phyloP scores from a whole-genome alignment of 2,329 filamentous ascomycete genomes.

The Aspergillus japonicus region DNA sequence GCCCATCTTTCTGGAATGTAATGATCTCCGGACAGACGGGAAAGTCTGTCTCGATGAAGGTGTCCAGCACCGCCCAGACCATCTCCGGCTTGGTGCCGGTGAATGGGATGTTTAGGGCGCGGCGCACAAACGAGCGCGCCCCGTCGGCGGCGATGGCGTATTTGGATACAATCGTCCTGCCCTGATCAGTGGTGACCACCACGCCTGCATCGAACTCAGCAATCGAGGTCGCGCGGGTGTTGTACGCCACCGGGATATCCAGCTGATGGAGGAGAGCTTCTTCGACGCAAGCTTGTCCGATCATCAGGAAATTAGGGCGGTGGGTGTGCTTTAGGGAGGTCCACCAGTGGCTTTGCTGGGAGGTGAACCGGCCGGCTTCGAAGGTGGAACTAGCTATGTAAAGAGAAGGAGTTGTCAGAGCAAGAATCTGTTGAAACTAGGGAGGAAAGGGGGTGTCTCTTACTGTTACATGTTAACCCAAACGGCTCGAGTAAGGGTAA shows the following conservation, averaged over 20 bases:
- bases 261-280: not conserved
- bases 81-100: slow-evolving; percentile 8
- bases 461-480: too few species aligned
- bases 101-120: slow-evolving; percentile 2
- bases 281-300: slow-evolving; percentile 5
- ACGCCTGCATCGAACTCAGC: too few species aligned
- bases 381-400: slow-evolving; percentile 6
- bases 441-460: too few species aligned
- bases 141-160: slow-evolving; percentile 6
- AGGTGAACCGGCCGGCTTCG: slow-evolving; percentile 7
- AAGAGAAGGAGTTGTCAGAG: too few species aligned
- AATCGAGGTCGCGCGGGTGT: too few species aligned
- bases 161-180: not conserved
- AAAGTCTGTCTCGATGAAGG: too few species aligned
- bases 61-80: slow-evolving; percentile 2
- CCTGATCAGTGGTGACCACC: not conserved
- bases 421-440: too few species aligned
- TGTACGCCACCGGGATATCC: too few species aligned
- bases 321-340: slow-evolving; percentile 7
- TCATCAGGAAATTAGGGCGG: slow-evolving; percentile 8
- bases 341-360: slow-evolving; percentile 10
- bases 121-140: slow-evolving; percentile 4
- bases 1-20: too few species aligned
- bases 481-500: too few species aligned
- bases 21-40: too few species aligned